phyloP scores from a whole-genome alignment of 148 eudicot genomes.

The Heliosperma pusillum region DNA sequence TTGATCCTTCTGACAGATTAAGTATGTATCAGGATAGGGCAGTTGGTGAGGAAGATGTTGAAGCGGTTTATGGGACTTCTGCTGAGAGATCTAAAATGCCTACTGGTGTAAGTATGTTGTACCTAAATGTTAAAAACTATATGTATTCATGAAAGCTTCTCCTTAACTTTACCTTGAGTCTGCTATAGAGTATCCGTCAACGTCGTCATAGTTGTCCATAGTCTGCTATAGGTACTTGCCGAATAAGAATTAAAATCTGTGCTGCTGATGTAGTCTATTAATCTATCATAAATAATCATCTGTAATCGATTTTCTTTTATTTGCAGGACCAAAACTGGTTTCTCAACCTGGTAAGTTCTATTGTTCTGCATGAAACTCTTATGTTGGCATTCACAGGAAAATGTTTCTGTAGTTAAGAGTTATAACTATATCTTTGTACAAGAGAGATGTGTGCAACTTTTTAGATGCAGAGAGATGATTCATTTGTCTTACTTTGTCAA shows the following conservation, averaged over 20 bases:
- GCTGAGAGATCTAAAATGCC: slow-evolving; percentile 9
- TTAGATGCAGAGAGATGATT: background rate
- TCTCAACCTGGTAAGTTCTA: slow-evolving; percentile 15
- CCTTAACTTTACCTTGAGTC: no score
- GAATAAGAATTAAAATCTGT: background rate
- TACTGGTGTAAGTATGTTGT: slow-evolving; percentile 4
- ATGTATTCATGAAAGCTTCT: background rate
- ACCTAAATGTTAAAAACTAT: background rate
- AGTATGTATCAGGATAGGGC: slow-evolving; percentile 4
- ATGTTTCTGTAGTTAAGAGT: background rate
- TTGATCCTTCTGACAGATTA: slow-evolving; percentile 3
- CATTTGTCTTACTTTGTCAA: background rate
- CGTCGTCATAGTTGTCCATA: no score
- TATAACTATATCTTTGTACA: background rate
- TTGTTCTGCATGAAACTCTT: background rate
- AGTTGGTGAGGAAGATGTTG: slow-evolving; percentile 7
- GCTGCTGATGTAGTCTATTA: background rate
- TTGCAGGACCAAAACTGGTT: slow-evolving; percentile 23
- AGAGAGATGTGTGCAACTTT: background rate
- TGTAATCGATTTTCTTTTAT: slow-evolving; percentile 7
- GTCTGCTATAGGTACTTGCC: slow-evolving; percentile 5
- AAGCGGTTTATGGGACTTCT: background rate
- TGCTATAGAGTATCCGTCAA: no score
- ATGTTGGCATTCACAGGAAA: background rate
- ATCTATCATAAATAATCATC: background rate